These are phyloP conservation scores for Hypoxylon sp. DNA, from an alignment of 2,329 filamentous ascomycete species.

Conservation along the genomic window DNA sequence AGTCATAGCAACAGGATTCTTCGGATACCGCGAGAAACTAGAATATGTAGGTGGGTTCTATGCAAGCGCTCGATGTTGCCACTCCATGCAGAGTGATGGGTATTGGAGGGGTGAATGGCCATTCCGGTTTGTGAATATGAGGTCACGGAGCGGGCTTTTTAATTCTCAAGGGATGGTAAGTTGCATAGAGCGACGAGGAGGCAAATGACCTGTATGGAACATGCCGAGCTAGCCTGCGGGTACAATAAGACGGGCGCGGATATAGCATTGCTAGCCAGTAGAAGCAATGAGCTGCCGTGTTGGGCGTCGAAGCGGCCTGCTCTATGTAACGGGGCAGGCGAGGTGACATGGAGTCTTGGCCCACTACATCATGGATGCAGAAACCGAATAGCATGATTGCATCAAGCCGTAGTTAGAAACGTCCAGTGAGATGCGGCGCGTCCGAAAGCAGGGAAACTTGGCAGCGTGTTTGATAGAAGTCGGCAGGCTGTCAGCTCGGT, in stretches of 20 bases:
- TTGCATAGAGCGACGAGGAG: slow-evolving; percentile 8
- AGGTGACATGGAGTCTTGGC: slow-evolving; percentile 14
- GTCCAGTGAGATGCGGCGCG: slow-evolving; percentile 7
- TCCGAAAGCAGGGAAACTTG: slow-evolving; percentile 30
- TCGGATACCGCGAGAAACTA: neutral
- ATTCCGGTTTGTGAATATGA: slow-evolving; percentile 35
- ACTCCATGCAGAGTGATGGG: slow-evolving; percentile 22
- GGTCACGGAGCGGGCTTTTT: slow-evolving; percentile 38
- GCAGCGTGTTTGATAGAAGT: slow-evolving; percentile 22
- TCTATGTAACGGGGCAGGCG: slow-evolving; percentile 19
- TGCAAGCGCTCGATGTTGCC: slow-evolving; percentile 16
- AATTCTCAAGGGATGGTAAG: slow-evolving; percentile 7
- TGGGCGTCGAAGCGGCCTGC: no score
- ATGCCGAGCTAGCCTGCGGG: neutral
- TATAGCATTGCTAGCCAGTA: slow-evolving; percentile 8
- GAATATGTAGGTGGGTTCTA: slow-evolving; percentile 8
- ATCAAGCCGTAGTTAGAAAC: slow-evolving; percentile 17
- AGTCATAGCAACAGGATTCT: slow-evolving; percentile 35
- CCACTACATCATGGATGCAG: slow-evolving; percentile 31
- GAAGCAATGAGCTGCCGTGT: slow-evolving; percentile 1
- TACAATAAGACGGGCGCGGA: neutral
- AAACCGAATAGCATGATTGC: slow-evolving; percentile 21
- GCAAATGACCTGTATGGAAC: slow-evolving; percentile 1
- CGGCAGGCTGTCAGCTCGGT: no score
- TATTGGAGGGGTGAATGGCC: slow-evolving; percentile 21